These are phyloP conservation scores for Pilatotrama ljubarskyi DNA, from an alignment of 768 basidiomycete genomes.

Conservation along the genomic window DNA sequence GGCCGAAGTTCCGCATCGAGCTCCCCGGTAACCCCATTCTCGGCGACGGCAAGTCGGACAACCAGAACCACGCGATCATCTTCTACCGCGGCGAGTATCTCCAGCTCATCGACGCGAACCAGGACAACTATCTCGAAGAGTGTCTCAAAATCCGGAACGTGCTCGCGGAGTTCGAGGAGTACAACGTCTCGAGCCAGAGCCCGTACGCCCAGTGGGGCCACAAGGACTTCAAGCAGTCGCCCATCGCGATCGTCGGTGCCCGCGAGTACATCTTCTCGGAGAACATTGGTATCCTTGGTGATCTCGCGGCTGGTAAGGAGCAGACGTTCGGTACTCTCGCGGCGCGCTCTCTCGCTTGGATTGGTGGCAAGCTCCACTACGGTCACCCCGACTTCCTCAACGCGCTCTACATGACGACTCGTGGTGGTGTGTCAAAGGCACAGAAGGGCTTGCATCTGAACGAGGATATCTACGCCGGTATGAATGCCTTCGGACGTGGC, in stretches of 20 bases:
- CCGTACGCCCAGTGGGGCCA: constrained; percentile 91
- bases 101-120: constrained; percentile 99
- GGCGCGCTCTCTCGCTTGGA: constrained; percentile 95
- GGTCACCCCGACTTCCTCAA: constrained; percentile 99
- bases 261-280: constrained; percentile 99
- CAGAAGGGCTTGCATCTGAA: constrained; percentile 99
- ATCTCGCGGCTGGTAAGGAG: constrained; percentile 98
- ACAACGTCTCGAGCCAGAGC: constrained; percentile 77
- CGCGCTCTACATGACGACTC: constrained; percentile 95
- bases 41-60: constrained; percentile 98
- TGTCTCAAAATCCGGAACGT: constrained; percentile 99
- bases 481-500: constrained; percentile 97
- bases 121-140: constrained; percentile 99
- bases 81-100: constrained; percentile 99
- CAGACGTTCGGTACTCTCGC: constrained; percentile 98
- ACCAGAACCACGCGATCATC: constrained; percentile 99
- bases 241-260: constrained; percentile 97
- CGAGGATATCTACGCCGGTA: constrained; percentile 99
- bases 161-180: constrained; percentile 98
- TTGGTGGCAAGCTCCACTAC: constrained; percentile 98
- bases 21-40: constrained; percentile 98
- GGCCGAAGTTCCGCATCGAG: constrained; percentile 98
- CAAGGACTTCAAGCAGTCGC: constrained; percentile 83
- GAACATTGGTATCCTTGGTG: constrained; percentile 98
- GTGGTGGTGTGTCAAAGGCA: constrained; percentile 97